Conservation (phyloP, 805 yeast genomes). For the Yamadazyma takamatsuzukensis region DNA sequence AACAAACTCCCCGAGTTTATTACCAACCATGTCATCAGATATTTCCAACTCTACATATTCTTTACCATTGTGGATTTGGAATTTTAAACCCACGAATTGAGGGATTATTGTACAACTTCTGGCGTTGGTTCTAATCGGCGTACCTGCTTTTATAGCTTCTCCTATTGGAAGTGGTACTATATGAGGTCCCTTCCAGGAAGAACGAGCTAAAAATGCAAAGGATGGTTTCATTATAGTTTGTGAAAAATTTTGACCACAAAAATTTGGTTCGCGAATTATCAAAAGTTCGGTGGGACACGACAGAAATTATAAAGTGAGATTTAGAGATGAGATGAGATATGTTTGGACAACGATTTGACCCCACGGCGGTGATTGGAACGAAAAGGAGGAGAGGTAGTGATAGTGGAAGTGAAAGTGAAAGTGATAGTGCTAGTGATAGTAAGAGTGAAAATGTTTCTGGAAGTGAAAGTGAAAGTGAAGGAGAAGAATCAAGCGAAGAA, state of each 20-base stretch:
- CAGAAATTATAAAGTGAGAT: constrained; percentile 2
- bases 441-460: constrained; percentile 11
- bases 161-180: constrained; percentile 93
- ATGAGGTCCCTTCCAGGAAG: constrained; percentile 71
- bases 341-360: constrained; percentile 15
- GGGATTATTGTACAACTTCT: constrained; percentile 93
- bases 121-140: constrained; percentile 94
- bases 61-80: constrained; percentile 94
- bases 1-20: constrained; percentile 92
- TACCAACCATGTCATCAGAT: constrained; percentile 95
- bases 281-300: constrained; percentile 1
- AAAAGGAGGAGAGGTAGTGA: constrained; percentile 9
- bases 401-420: constrained; percentile 6
- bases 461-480: constrained; percentile 10
- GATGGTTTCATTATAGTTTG: constrained; percentile 30
- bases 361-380: constrained; percentile 5
- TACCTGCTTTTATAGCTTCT: constrained; percentile 72
- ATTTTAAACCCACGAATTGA: constrained; percentile 89
- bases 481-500: constrained; percentile 9
- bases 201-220: constrained; percentile 27
- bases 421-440: constrained; percentile 5
- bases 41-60: constrained; percentile 86
- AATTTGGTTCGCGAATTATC: no score
- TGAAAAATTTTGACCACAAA: constrained; percentile 7
- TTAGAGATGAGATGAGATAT: no score